phyloP scores from a whole-genome alignment of 2,329 filamentous ascomycete genomes.

The Lachnellula suecica region DNA sequence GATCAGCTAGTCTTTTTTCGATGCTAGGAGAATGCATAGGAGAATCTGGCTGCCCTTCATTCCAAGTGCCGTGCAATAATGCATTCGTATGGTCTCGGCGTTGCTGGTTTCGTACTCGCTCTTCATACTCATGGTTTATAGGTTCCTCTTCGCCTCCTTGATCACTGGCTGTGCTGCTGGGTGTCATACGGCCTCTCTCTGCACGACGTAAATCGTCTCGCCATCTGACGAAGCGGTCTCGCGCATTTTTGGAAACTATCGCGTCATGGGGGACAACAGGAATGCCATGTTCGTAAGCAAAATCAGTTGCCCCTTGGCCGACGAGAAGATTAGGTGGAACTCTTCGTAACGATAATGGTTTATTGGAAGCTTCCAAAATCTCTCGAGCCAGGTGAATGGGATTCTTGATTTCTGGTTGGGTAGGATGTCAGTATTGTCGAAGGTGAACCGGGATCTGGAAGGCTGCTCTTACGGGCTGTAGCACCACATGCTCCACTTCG shows the following conservation, averaged over 20 bases:
- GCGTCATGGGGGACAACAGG: constrained; percentile 70
- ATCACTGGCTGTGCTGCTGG: constrained; percentile 25
- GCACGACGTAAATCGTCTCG: constrained; percentile 67
- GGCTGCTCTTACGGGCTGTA: constrained; percentile 68
- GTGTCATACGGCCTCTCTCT: constrained; percentile 42
- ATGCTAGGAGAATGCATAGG: constrained; percentile 36
- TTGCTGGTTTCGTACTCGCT: constrained; percentile 29
- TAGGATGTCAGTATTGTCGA: not conserved
- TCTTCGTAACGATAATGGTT: constrained; percentile 77
- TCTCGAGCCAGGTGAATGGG: constrained; percentile 84
- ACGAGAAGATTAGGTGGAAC: constrained; percentile 93
- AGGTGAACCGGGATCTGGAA: not conserved
- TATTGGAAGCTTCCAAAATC: constrained; percentile 75
- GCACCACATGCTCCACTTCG: constrained; percentile 92
- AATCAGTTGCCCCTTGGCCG: constrained; percentile 81
- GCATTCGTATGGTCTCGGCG: constrained; percentile 51
- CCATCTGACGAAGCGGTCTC: constrained; percentile 80
- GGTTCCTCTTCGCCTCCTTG: constrained; percentile 21
- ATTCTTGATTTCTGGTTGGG: constrained; percentile 77
- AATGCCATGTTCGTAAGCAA: constrained; percentile 78
- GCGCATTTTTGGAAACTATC: constrained; percentile 77
- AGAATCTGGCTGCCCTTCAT: constrained; percentile 62
- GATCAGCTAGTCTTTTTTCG: constrained; percentile 13
- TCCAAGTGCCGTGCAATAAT: constrained; percentile 58
- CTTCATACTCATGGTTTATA: constrained; percentile 28